Base-by-base conservation (phyloP, 352 stramenopile species). In the Phytopythium cucurbitacearum region DNA sequence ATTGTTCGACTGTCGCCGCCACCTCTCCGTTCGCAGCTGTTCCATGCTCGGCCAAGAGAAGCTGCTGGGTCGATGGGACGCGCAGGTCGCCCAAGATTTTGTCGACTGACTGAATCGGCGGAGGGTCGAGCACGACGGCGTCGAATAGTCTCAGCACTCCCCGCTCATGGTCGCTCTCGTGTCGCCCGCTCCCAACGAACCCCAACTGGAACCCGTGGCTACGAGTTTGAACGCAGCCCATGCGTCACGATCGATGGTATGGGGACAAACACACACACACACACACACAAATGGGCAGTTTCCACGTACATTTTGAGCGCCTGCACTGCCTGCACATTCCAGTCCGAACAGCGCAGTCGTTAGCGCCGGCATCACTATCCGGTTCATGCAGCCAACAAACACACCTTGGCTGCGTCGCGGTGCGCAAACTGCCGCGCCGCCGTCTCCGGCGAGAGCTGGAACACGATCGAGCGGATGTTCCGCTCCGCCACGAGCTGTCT, bases 401-500 rank as follows among this genome's bases (percentile, higher is more conserved):
- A 9, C 51, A 76, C 69, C 52, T 73, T 65, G 16, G 55, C 40
- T 34, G 55, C 59, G 35, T 57, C 47, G 4, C 36, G 51, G 21
- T 48, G 21, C 32, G 15, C 36, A 7, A 65, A 50, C 38, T 32
- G 53, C 4, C 43, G 37, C 44, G 48, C 41, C 0, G 64, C 57
- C 8, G 53, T 71, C 1, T 34, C 9, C 7, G 47, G 43, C 34
- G 63, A 64, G 9, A 83, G 51, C 5, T 74, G 68, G 51, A 86
- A 66, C 40, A 85, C 51, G n/a, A 88, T 60, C 33, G 65, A 66
- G 39, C 77, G 77, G 37, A 81, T 48, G 32, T 86, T 88, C 42
- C 65, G 62, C 53, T 65, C 53, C 13, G 40, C 47, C n/a, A 64
- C 65, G 11, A 68, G 43, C 32, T 58, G 55, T 8, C 65, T 57